These are phyloP conservation scores for Astragalus glycyphyllos DNA, from an alignment of 306 rosid species.

Conservation along the genomic window DNA sequence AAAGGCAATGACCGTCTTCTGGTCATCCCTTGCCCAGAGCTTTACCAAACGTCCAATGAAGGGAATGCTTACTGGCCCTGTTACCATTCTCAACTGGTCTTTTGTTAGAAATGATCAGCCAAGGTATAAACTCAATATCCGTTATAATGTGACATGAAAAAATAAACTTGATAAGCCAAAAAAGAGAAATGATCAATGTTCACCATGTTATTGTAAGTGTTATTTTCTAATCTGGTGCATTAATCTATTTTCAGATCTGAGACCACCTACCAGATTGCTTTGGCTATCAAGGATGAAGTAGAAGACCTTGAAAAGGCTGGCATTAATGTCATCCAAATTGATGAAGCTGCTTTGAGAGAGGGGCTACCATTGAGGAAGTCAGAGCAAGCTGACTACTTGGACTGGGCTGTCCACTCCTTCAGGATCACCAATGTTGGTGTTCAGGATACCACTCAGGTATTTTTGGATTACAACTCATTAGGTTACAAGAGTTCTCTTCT, in stretches of 20 bases:
- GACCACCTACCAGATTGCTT: constrained; percentile 87
- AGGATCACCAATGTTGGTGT: constrained; percentile 86
- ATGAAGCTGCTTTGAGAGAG: constrained; percentile 94
- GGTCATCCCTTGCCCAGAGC: constrained; percentile 88
- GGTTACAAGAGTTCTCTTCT: not conserved
- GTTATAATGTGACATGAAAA: constrained; percentile 3
- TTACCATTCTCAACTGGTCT: constrained; percentile 97
- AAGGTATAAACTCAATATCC: constrained; percentile 51
- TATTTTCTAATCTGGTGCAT: constrained; percentile 33
- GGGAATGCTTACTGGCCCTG: constrained; percentile 99
- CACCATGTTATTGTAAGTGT: not conserved
- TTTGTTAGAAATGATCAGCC: constrained; percentile 90
- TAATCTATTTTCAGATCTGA: constrained; percentile 58
- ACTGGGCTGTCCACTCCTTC: constrained; percentile 97
- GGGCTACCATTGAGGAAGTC: constrained; percentile 90
- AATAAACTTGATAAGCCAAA: not conserved
- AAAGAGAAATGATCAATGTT: not conserved
- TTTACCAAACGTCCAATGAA: constrained; percentile 89
- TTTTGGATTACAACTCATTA: constrained; percentile 3
- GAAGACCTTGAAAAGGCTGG: constrained; percentile 90
- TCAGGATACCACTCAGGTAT: constrained; percentile 82
- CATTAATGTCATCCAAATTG: constrained; percentile 82
- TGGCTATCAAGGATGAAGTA: constrained; percentile 93
- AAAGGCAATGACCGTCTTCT: constrained; percentile 90
- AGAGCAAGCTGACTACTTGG: constrained; percentile 83